Base-by-base conservation (phyloP, 129 eudicot genomes). In the Calendula officinalis region DNA sequence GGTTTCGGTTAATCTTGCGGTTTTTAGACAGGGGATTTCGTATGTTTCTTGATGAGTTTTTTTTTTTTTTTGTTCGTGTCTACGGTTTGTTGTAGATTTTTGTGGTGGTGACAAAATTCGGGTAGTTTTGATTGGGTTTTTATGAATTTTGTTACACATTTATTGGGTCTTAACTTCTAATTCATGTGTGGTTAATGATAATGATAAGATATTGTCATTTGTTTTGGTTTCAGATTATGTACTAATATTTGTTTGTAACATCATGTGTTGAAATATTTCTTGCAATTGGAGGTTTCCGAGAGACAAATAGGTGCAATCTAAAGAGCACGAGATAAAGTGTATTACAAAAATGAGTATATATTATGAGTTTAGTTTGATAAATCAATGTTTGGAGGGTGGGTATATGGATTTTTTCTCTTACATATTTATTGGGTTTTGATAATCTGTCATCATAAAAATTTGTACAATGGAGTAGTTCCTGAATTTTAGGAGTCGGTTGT, bases 1-100 rank as follows among this genome's bases (percentile, higher is more conserved):
- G 60, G 85, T 80, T 75, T 80, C 95, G 3, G 89, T 62, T 2
- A 77, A 63, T 59, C 84, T 94, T 77, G 86, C 82, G 32, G 63
- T 94, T 3, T 94, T 81, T 72, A 70, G 99, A 43, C 83, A 77
- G 37, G 97, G 97, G 34, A 60, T 80, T 76, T 34, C 89, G 83
- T 85, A 81, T 73, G 85, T 94, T 77, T 94, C 97, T 16, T 94
- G 80, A 85, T 68, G 57, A 49, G 30, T 22, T 22, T 22, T 22
- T 22, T 22, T 22, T 56, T 60, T 75, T 44, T 10, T 41, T 16
- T 70, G 40, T 8, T 62, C 12, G 56, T 55, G 67, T 69, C 51
- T 68, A 34, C 38, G 7, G 9, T 6, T 37, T 69, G 58, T 71
- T 36, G 52, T 35, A 46, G 68, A 61, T 58, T 79, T 54, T 64